A percentile compares a stretch with the other conserved stretches of the same genome.
phyloP scores from a whole-genome alignment of 163 green algal species.

The Chlorella variabilis region DNA sequence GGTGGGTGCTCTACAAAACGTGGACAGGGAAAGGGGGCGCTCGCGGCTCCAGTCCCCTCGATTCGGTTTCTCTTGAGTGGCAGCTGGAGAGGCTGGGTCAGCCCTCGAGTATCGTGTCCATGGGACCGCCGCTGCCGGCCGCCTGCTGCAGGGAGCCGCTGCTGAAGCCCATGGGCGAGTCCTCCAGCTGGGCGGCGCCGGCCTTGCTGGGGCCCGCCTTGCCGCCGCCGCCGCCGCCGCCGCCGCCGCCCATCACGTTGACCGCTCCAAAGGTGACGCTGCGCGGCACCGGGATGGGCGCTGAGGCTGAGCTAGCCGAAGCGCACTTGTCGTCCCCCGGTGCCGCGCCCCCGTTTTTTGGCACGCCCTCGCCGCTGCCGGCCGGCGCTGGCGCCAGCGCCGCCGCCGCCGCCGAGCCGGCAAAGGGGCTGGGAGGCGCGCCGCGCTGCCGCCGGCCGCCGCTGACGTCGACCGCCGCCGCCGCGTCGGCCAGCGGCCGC shows the following conservation, averaged over 20 bases:
- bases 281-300: slow-evolving; percentile 32
- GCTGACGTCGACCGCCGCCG: not conserved
- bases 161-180: not conserved
- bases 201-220: not conserved
- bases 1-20: too few species aligned
- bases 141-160: not conserved
- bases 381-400: not conserved
- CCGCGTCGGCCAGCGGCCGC: not conserved
- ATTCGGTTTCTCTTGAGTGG: too few species aligned
- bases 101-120: slow-evolving; percentile 5
- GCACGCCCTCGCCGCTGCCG: too few species aligned
- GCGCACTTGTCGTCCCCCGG: not conserved
- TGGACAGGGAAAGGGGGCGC: too few species aligned
- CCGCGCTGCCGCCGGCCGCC: not conserved
- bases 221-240: not conserved
- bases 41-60: too few species aligned
- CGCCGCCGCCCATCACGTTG: not conserved
- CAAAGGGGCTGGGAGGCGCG: not conserved
- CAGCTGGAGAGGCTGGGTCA: too few species aligned
- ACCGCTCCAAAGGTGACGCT: slow-evolving; percentile 6
- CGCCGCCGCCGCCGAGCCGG: not conserved
- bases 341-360: slow-evolving; percentile 24
- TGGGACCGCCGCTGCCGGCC: not conserved
- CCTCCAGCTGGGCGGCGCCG: not conserved
- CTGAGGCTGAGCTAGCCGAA: not conserved